Evolutionary conservation across 768 basidiomycete genomes (phyloP), one percentile per base, ranked within the genome.

Genomic region (Suillus weaverae): DNA sequence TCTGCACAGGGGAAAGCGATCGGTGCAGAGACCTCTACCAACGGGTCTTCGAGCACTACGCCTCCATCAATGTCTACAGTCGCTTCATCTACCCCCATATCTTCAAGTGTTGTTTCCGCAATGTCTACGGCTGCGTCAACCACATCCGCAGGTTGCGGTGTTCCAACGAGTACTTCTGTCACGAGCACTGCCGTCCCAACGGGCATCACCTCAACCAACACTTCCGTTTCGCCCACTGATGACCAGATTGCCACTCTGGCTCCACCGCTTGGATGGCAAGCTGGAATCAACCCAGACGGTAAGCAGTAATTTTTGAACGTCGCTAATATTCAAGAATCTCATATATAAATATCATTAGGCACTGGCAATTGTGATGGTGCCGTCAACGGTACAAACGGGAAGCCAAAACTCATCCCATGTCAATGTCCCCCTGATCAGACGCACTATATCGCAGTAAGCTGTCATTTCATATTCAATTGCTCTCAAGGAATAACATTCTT

Each of bases 241-340:
- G 70, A 62, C 3, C 73, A 74, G 33, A 73, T 74, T 70, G 73
- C 81, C 6, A 71, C 78, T 4, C 81, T 89, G 26, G 83, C 88
- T 6, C 89, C 89, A 5, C 68, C 83, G 16, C 83, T 90, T 48
- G 89, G 88, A 43, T 79, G 82, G 67, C 62, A 71, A 46, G 67
- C 88, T 5, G 87, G 85, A 26, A 60, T 83, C 8, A 89, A 89
- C 71, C 89, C 89, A 1, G 85, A 85, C 33, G 87, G 86, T 70
- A 77, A 77, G 67, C 78, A 78, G 9, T 9, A 20, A 35, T 33
- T 32, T 30, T 54, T 11, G 32, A 33, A 14, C n/a, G 20, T 7
- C 39, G 20, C 3, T 13, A 22, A 35, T 35, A 11, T 7, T 3
- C 16, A 54, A 13, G 35, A 20, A 26, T n/a, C 16, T 62, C 4